Percentiles rank a stretch among this genome's conserved stretches.
Conservation (phyloP, 179 eudicot genomes). For the Actinidia chinensis region DNA sequence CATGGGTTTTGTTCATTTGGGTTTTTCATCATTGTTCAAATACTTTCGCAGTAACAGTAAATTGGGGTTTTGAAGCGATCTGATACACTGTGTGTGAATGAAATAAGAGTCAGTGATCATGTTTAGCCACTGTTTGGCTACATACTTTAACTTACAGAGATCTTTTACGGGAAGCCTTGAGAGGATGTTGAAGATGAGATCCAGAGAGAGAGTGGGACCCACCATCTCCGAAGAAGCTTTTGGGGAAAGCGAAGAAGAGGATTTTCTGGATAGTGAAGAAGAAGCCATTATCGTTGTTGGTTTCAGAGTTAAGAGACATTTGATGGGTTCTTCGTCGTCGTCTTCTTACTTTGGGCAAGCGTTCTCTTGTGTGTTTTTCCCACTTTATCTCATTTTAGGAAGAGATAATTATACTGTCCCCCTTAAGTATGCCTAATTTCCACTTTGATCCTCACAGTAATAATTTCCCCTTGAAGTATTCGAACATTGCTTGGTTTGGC, state of each 20-base stretch:
- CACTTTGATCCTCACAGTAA: no score
- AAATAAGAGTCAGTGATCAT: constrained; percentile 22
- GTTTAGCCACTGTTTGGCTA: constrained; percentile 23
- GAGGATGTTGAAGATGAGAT: constrained; percentile 26
- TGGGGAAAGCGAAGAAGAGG: not conserved
- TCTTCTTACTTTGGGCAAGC: not conserved
- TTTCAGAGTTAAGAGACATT: not conserved
- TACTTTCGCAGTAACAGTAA: constrained; percentile 6
- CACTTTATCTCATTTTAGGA: no score
- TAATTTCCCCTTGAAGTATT: no score
- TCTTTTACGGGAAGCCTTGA: constrained; percentile 22
- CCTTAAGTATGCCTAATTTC: no score
- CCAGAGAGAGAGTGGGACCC: constrained; percentile 10
- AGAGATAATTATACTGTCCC: no score
- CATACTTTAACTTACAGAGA: constrained; percentile 25
- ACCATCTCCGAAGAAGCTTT: not conserved
- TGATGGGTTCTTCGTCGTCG: not conserved
- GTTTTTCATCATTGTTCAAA: not conserved
- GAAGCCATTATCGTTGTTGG: not conserved
- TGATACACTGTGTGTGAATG: constrained; percentile 12
- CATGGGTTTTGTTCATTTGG: not conserved
- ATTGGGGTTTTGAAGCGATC: constrained; percentile 24
- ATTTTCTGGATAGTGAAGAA: constrained; percentile 7
- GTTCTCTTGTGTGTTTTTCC: not conserved
- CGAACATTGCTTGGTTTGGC: no score